Conservation (phyloP, 768 basidiomycete species). For the Sarcomyxa edulis region DNA sequence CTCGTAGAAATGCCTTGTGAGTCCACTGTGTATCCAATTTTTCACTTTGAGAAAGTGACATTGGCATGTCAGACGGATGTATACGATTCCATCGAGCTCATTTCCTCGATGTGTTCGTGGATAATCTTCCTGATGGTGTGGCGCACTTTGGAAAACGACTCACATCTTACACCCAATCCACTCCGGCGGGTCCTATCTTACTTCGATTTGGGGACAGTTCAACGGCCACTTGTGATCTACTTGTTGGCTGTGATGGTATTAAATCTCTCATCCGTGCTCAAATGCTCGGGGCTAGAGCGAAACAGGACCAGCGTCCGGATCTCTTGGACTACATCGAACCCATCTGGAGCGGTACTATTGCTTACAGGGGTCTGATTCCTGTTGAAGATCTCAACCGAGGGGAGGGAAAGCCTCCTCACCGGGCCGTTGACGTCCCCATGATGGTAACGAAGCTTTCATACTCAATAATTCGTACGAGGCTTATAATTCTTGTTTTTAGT, state of each 20-base stretch:
- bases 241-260: constrained; percentile 44
- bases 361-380: constrained; percentile 41
- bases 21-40: constrained; percentile 2
- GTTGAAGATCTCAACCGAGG: constrained; percentile 18
- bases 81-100: constrained; percentile 45
- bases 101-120: constrained; percentile 37
- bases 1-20: constrained; percentile 36
- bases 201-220: constrained; percentile 27
- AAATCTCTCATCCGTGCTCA: constrained; percentile 28
- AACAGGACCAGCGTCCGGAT: constrained; percentile 15
- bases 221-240: constrained; percentile 30
- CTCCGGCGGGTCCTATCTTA: constrained; percentile 11
- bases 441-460: constrained; percentile 28
- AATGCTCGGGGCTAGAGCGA: constrained; percentile 20
- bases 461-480: neutral
- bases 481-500: constrained; percentile 21
- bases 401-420: constrained; percentile 24
- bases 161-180: constrained; percentile 19
- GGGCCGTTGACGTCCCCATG: constrained; percentile 31
- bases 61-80: constrained; percentile 25
- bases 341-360: constrained; percentile 40
- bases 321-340: constrained; percentile 33
- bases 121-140: constrained; percentile 24
- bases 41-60: neutral
- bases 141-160: constrained; percentile 34